These are phyloP conservation scores for Rhodotorula paludigena DNA, from an alignment of 768 basidiomycete species.

Conservation along the genomic window DNA sequence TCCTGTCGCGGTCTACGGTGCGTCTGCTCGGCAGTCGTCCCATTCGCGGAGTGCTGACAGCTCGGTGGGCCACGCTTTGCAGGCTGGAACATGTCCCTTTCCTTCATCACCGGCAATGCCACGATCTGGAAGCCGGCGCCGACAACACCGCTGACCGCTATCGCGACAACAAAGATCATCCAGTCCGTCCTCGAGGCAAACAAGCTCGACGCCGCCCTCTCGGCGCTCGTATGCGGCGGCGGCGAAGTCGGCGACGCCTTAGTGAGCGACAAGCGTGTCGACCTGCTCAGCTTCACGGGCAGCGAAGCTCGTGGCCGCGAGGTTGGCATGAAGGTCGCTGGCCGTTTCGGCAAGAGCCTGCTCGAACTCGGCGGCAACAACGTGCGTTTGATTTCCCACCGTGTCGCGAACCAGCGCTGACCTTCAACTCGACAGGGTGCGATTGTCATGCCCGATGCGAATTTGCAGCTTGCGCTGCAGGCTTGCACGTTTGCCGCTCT, in stretches of 20 bases:
- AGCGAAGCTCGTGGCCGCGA: constrained; percentile 79
- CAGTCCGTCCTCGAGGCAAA: constrained; percentile 74
- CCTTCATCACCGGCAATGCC: constrained; percentile 83
- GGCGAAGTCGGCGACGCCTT: constrained; percentile 73
- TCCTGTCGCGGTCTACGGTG: constrained; percentile 73
- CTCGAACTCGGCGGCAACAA: constrained; percentile 95
- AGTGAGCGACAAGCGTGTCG: constrained; percentile 67
- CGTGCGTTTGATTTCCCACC: constrained; percentile 51
- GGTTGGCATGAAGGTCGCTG: constrained; percentile 82
- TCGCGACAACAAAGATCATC: constrained; percentile 82
- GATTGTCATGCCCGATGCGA: constrained; percentile 88
- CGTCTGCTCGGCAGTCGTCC: neutral
- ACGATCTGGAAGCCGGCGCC: constrained; percentile 94
- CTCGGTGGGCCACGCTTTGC: no score
- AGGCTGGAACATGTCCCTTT: constrained; percentile 78
- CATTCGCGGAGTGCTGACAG: neutral
- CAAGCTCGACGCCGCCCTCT: constrained; percentile 74
- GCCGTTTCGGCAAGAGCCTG: constrained; percentile 76
- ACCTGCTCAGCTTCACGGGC: constrained; percentile 92
- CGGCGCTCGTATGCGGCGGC: constrained; percentile 75
- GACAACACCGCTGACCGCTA: constrained; percentile 66
- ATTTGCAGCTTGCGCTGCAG: constrained; percentile 79
- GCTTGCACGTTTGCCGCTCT: constrained; percentile 91
- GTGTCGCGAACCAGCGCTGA: neutral
- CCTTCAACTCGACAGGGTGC: constrained; percentile 57